Percentiles rank a stretch among this genome's conserved stretches.
Conservation (phyloP, 2,329 filamentous ascomycete species). For the Fusarium sp. region DNA sequence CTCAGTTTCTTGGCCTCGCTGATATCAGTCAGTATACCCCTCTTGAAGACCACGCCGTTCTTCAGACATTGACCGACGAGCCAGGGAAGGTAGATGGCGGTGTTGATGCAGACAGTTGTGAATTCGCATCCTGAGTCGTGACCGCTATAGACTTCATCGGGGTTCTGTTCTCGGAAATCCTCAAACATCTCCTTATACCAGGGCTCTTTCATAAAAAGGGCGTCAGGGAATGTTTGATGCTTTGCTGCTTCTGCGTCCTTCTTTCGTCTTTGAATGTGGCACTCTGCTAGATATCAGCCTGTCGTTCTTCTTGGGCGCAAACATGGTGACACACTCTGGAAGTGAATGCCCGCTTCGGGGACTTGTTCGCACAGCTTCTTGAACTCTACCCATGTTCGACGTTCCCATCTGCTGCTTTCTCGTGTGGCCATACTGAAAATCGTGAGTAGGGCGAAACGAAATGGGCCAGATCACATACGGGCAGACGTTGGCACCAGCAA, state of each 20-base stretch:
- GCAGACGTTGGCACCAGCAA: slow-evolving; percentile 84
- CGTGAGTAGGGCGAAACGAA: background rate
- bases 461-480: slow-evolving; percentile 63
- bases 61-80: slow-evolving; percentile 81
- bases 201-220: slow-evolving; percentile 70
- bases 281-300: slow-evolving; percentile 49
- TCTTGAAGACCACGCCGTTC: slow-evolving; percentile 74
- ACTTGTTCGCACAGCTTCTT: slow-evolving; percentile 68
- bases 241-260: slow-evolving; percentile 63
- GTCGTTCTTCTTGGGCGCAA: background rate
- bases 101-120: slow-evolving; percentile 91
- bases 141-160: slow-evolving; percentile 67
- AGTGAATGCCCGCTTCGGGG: slow-evolving; percentile 83
- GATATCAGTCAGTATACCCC: slow-evolving; percentile 74
- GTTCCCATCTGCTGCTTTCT: slow-evolving; percentile 65
- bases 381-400: slow-evolving; percentile 71
- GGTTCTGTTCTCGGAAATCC: slow-evolving; percentile 71
- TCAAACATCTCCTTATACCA: slow-evolving; percentile 80
- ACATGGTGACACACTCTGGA: slow-evolving; percentile 64
- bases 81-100: slow-evolving; percentile 86
- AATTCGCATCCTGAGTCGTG: slow-evolving; percentile 79
- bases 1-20: slow-evolving; percentile 66
- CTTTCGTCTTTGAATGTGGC: slow-evolving; percentile 61
- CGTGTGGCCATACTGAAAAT: slow-evolving; percentile 54
- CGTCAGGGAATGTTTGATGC: slow-evolving; percentile 61